Conservation (phyloP, 345 rosid species). For the Hypericum androsaemum region DNA sequence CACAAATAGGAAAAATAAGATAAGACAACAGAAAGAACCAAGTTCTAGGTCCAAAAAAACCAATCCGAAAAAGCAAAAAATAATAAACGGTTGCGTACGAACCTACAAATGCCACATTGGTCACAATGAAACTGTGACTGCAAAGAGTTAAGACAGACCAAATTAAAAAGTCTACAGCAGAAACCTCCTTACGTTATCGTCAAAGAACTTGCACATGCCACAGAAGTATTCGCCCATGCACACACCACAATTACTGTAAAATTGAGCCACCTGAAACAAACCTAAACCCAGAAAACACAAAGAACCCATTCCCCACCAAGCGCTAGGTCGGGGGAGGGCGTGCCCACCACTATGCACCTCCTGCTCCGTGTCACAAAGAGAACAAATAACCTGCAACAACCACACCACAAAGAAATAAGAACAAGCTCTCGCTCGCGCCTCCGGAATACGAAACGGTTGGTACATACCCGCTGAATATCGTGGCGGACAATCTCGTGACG, state of each 20-base stretch:
- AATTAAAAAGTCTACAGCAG: neutral
- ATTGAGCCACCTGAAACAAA: constrained; percentile 42
- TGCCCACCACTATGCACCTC: constrained; percentile 25
- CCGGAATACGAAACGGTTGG: neutral
- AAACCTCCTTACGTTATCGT: constrained; percentile 60
- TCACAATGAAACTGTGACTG: neutral
- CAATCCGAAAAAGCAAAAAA: no score
- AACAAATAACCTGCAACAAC: constrained; percentile 54
- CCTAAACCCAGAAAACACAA: constrained; percentile 5
- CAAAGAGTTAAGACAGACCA: neutral
- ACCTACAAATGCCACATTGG: no score
- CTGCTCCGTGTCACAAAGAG: constrained; percentile 59
- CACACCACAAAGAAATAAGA: neutral
- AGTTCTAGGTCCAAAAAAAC: no score
- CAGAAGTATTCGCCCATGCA: constrained; percentile 75
- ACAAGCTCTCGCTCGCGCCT: neutral
- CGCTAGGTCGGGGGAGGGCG: neutral
- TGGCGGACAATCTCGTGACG: constrained; percentile 61
- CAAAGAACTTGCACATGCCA: constrained; percentile 57
- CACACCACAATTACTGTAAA: constrained; percentile 50
- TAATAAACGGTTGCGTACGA: neutral
- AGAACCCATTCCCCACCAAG: neutral
- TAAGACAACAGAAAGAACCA: no score
- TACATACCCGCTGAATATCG: constrained; percentile 43
- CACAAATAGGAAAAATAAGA: no score